Percentiles rank a stretch among this genome's conserved stretches.
Conservation (phyloP, 2,329 filamentous ascomycete species). For the Trichoderma sp. region DNA sequence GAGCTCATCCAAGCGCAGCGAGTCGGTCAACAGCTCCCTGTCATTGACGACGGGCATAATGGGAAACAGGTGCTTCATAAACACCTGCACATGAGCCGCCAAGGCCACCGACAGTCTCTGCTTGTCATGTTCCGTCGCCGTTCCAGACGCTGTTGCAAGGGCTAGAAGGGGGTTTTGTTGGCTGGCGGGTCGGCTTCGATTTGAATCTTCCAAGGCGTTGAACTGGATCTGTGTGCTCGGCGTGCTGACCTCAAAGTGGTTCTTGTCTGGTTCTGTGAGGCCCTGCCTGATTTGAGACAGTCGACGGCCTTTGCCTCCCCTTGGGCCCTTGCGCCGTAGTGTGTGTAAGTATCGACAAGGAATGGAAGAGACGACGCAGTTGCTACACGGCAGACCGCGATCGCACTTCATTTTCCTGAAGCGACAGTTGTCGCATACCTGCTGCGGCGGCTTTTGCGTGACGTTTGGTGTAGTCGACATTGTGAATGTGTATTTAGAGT, state of each 20-base stretch:
- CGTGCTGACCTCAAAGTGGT: conserved; percentile 29
- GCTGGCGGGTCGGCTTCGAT: background rate
- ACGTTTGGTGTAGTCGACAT: background rate
- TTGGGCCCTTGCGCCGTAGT: conserved; percentile 34
- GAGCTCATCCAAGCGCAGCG: conserved; percentile 29
- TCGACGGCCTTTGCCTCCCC: conserved; percentile 33
- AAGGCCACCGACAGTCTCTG: conserved; percentile 29
- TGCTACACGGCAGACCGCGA: conserved; percentile 34
- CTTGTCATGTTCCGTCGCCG: conserved; percentile 21
- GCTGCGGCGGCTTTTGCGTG: conserved; percentile 17
- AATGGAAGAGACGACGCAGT: conserved; percentile 31
- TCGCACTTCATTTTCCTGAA: conserved; percentile 39
- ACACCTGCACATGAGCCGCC: conserved; percentile 32
- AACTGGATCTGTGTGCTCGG: conserved; percentile 17
- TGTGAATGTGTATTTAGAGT: background rate
- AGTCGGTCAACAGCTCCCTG: conserved; percentile 32
- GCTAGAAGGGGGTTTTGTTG: background rate
- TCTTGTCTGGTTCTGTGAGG: conserved; percentile 15
- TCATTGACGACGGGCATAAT: conserved; percentile 37
- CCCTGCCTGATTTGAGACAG: conserved; percentile 34
- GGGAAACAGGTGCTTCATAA: conserved; percentile 35
- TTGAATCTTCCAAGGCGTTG: background rate
- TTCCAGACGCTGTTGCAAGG: background rate
- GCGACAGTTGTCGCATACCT: conserved; percentile 36
- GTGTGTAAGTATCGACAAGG: conserved; percentile 35